Evolutionary conservation across 495 filamentous ascomycete species (phyloP).

Genomic region (Neurospora intermedia): DNA sequence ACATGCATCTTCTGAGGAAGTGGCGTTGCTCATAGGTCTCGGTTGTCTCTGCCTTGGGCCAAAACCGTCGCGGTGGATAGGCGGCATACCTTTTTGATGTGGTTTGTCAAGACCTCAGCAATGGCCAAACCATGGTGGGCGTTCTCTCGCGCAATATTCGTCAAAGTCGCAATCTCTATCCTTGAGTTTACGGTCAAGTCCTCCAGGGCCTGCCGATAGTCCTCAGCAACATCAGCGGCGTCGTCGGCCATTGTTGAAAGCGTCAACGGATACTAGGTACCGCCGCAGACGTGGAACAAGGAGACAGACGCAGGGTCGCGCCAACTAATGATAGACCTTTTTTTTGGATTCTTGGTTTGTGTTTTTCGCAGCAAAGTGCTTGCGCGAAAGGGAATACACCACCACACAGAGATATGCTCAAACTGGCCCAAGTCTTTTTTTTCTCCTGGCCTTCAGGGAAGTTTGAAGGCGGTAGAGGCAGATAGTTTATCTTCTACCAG

Average conservation of each 20-base stretch:
- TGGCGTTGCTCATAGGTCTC: not conserved
- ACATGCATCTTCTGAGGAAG: not conserved
- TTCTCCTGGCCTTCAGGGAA: not conserved
- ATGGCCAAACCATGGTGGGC: conserved; percentile 90
- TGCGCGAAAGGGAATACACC: not conserved
- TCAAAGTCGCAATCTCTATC: conserved; percentile 89
- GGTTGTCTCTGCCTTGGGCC: not conserved
- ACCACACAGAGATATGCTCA: not conserved
- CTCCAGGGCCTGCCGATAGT: conserved; percentile 86
- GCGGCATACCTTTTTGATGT: conserved; percentile 80
- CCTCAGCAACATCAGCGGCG: conserved; percentile 85
- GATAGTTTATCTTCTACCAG: not conserved
- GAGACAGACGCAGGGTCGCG: not conserved
- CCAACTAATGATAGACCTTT: not conserved
- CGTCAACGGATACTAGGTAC: not conserved
- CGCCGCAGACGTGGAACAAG: not conserved
- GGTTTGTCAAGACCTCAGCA: conserved; percentile 75
- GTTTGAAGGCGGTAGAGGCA: not conserved
- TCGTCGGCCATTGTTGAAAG: conserved; percentile 52
- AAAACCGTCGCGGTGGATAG: not conserved
- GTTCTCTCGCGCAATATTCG: conserved; percentile 91
- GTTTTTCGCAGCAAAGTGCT: not conserved
- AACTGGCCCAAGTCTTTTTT: not conserved
- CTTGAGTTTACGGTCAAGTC: conserved; percentile 82
- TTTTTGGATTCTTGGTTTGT: not conserved